Conservation (phyloP, 345 rosid genomes). For the Heritiera fomes region DNA sequence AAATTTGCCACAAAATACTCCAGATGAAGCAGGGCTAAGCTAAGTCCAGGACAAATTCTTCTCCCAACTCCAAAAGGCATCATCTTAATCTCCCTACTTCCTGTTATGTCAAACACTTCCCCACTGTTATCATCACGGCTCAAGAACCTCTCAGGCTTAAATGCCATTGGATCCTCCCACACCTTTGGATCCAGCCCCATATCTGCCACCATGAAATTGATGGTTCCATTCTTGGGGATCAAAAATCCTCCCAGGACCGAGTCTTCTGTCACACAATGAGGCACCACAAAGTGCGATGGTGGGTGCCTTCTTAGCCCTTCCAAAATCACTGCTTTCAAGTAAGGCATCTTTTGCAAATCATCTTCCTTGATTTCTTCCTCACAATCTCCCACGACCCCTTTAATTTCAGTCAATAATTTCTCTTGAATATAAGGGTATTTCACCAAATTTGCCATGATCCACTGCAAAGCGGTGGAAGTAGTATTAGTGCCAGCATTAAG, state of each 20-base stretch:
- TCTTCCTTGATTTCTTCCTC: constrained; percentile 34
- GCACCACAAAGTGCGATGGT: constrained; percentile 33
- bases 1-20: constrained; percentile 47
- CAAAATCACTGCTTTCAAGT: constrained; percentile 35
- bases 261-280: constrained; percentile 11
- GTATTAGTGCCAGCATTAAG: constrained; percentile 40
- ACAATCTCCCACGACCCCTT: constrained; percentile 14
- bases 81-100: constrained; percentile 43
- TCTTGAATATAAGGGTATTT: constrained; percentile 30
- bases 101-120: constrained; percentile 34
- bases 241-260: constrained; percentile 5
- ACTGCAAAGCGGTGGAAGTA: constrained; percentile 38
- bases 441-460: constrained; percentile 47
- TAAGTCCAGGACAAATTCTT: constrained; percentile 43
- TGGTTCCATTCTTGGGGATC: constrained; percentile 5
- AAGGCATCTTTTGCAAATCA: constrained; percentile 31
- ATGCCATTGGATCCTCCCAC: constrained; percentile 48
- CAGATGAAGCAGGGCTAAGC: constrained; percentile 36
- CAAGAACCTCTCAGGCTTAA: constrained; percentile 44
- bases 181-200: constrained; percentile 39
- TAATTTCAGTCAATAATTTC: constrained; percentile 29
- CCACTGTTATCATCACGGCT: not conserved
- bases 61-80: constrained; percentile 50
- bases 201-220: constrained; percentile 24
- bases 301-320: constrained; percentile 39